A percentile compares a stretch with the other conserved stretches of the same genome.
These are phyloP conservation scores for Nelumbo lutea DNA, from an alignment of 164 flowering plant species.

Conservation along the genomic window DNA sequence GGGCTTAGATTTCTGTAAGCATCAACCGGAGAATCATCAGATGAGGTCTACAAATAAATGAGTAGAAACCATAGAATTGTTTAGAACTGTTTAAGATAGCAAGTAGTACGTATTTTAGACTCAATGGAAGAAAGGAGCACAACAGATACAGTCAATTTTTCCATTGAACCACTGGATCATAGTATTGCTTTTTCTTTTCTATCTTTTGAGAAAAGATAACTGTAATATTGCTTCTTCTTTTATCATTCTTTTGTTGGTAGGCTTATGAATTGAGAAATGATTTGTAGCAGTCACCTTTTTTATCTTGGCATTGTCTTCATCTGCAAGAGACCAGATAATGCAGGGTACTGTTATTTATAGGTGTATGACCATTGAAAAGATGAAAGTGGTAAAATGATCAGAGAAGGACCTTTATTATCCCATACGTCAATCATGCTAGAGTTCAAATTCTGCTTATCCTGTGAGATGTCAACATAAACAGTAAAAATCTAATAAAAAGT, in stretches of 20 bases:
- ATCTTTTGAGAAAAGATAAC: no score
- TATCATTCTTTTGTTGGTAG: background rate
- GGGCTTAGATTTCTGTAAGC: slow-evolving; percentile 46
- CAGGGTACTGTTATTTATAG: background rate
- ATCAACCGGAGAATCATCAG: slow-evolving; percentile 4
- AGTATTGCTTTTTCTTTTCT: no score
- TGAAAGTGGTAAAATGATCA: background rate
- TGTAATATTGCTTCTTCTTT: no score
- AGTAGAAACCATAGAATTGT: background rate
- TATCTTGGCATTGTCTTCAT: slow-evolving; percentile 26
- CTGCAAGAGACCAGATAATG: slow-evolving; percentile 29
- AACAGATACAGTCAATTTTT: background rate
- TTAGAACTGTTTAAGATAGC: background rate
- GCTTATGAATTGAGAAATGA: background rate
- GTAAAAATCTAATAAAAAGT: background rate
- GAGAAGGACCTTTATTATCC: slow-evolving; percentile 47
- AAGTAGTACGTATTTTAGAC: background rate
- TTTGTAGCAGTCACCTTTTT: slow-evolving; percentile 40
- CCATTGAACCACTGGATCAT: no score
- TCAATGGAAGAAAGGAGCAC: background rate
- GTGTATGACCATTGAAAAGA: background rate
- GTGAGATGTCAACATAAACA: slow-evolving; percentile 4
- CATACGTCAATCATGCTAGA: slow-evolving; percentile 55
- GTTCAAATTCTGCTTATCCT: slow-evolving; percentile 31
- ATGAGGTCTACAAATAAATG: background rate